Evolutionary conservation across 2,329 filamentous ascomycete genomes (phyloP), one percentile per base, ranked within the genome.

Genomic region (Ascochyta viciae-villosae): DNA sequence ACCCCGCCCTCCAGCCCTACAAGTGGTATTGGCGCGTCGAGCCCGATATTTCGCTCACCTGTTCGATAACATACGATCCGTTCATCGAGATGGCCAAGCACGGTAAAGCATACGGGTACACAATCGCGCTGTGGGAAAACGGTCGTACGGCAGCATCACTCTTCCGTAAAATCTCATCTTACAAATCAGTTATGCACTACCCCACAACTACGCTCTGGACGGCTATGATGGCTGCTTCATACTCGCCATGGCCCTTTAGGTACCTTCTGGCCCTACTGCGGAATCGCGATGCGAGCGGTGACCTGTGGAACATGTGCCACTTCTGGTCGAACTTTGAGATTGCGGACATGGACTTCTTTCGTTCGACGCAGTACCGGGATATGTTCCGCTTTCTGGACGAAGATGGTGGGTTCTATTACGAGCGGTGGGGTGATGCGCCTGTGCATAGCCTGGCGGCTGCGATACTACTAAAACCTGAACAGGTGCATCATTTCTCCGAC

Each of bases 291-390:
- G 74, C 82, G 40, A 85, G 87, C 57, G 92, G 92, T 9, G 90
- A 95, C 69, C 91, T 92, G 37, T 98, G 96, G 81, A 96, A 91
- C 29, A 96, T 94, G 13, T 98, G 94, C 76, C 94, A 98, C 76
- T 97, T 97, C 81, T 98, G 94, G 94, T 93, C 87, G 68, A 98
- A 98, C 76, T 98, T 98, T 67, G 94, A 98, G 78, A 94, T 98
- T 68, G 93, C 85, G 39, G 91, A 96, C 75, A 86, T 98, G 85
- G 85, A 86, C 59, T 96, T 97, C 76, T 98, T 92, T 88, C 83
- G 94, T 45, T 90, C 91, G 67, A 85, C 91, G 73, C 83, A 86
- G 31, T 97, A 98, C 74, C 90, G 96, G 72, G 91, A 94, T 60
- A 96, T 96, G 75, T 98, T 98, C 73, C 87, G 94, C 71, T 91